These are phyloP conservation scores for Lipomyces oligophaga DNA, from an alignment of 805 yeast species.

Conservation along the genomic window DNA sequence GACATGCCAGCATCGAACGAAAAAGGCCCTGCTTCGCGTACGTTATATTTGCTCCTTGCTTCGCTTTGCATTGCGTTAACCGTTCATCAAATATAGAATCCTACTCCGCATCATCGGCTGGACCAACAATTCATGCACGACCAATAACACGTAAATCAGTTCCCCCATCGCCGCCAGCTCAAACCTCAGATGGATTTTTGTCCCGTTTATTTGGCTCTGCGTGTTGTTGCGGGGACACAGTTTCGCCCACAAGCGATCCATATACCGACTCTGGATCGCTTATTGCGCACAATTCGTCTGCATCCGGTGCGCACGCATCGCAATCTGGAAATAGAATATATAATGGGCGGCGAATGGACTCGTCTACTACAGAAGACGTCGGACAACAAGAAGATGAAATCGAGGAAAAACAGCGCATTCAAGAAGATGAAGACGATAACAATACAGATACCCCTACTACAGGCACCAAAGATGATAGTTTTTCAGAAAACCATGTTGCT, in stretches of 20 bases:
- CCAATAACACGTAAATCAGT: no score
- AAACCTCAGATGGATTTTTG: constrained; percentile 12
- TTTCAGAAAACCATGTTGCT: no score
- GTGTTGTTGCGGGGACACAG: constrained; percentile 10
- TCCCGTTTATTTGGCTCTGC: constrained; percentile 12
- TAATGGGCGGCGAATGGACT: no score
- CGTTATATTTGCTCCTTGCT: no score
- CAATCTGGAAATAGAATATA: not conserved
- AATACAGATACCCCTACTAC: not conserved
- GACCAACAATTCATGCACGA: no score
- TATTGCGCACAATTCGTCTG: not conserved
- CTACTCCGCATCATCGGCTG: no score
- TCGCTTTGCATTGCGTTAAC: no score
- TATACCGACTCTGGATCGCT: not conserved
- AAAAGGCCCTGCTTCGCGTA: no score
- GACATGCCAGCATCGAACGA: no score
- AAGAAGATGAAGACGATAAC: constrained; percentile 1
- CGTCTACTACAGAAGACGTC: not conserved
- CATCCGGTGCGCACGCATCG: not conserved
- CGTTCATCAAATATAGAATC: no score
- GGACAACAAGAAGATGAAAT: constrained; percentile 10
- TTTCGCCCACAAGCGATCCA: not conserved
- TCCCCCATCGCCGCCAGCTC: no score
- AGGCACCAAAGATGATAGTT: no score
- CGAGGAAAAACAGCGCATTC: constrained; percentile 7